Conservation (phyloP, 1,139 yeast species). For the Arxiozyma slooffiae region DNA sequence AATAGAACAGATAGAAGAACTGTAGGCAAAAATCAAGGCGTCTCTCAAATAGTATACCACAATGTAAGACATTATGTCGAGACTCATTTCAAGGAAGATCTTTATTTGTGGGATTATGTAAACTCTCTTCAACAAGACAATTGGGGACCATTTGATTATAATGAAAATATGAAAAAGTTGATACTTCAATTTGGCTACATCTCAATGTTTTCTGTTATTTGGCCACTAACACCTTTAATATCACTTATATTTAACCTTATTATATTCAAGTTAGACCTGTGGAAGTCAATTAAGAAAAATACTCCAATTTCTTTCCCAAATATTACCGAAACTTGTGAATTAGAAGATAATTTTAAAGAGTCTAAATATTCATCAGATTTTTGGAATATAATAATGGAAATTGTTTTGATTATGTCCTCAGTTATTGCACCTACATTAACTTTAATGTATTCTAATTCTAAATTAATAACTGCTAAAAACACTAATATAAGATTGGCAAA, state of each 20-base stretch:
- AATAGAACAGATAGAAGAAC: slow-evolving; percentile 9
- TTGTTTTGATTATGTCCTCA: slow-evolving; percentile 67
- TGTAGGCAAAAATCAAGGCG: slow-evolving; percentile 8
- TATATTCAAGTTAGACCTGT: slow-evolving; percentile 23
- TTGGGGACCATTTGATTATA: slow-evolving; percentile 46
- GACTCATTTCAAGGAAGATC: slow-evolving; percentile 46
- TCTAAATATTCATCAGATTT: slow-evolving; percentile 4
- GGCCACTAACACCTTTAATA: slow-evolving; percentile 79
- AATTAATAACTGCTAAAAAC: slow-evolving; percentile 15
- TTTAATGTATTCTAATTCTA: slow-evolving; percentile 49
- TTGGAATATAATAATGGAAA: slow-evolving; percentile 42
- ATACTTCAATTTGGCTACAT: slow-evolving; percentile 78
- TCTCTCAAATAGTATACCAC: neutral
- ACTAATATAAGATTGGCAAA: slow-evolving; percentile 11
- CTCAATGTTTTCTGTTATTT: slow-evolving; percentile 75
- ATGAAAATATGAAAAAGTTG: slow-evolving; percentile 64
- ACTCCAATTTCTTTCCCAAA: slow-evolving; percentile 17
- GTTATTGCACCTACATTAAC: slow-evolving; percentile 62
- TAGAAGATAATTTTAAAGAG: neutral
- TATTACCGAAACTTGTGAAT: slow-evolving; percentile 2
- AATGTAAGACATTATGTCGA: slow-evolving; percentile 1
- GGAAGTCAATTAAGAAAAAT: slow-evolving; percentile 26
- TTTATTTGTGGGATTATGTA: slow-evolving; percentile 44
- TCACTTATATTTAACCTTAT: slow-evolving; percentile 47
- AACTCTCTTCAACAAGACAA: slow-evolving; percentile 48